phyloP scores from a whole-genome alignment of 345 rosid genomes.

The Rhizophora mangle region DNA sequence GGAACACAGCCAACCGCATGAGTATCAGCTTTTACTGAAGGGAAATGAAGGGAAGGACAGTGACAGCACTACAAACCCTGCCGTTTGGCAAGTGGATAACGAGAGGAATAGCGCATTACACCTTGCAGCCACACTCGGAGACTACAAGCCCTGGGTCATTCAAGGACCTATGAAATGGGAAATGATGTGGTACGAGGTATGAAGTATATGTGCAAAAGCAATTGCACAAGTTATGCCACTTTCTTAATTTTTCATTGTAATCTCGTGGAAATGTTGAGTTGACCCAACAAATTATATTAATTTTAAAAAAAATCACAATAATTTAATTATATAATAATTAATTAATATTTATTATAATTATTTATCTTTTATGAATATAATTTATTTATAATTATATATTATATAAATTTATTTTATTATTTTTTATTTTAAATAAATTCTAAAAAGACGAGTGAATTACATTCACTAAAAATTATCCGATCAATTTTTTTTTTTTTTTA shows the following conservation, averaged over 20 bases:
- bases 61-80: not conserved
- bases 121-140: slow-evolving; percentile 18
- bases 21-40: slow-evolving; percentile 11
- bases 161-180: slow-evolving; percentile 33
- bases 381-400: too few relatives aligned
- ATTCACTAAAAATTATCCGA: too few relatives aligned
- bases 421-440: too few relatives aligned
- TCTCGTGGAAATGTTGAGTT: not conserved
- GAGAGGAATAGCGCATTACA: slow-evolving; percentile 26
- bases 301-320: too few relatives aligned
- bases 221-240: not conserved
- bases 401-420: too few relatives aligned
- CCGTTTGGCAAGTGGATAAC: slow-evolving; percentile 13
- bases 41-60: not conserved
- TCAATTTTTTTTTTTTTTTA: too few relatives aligned
- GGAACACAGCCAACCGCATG: slow-evolving; percentile 38
- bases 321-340: too few relatives aligned
- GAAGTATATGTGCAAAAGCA: not conserved
- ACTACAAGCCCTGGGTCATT: slow-evolving; percentile 13
- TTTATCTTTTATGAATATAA: too few relatives aligned
- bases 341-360: too few relatives aligned
- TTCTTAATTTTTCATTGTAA: not conserved
- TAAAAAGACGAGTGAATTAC: too few relatives aligned
- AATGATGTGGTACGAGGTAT: slow-evolving; percentile 27
- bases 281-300: not conserved